These are phyloP conservation scores for Phoma herbarum DNA, from an alignment of 2,329 filamentous ascomycete genomes.

Conservation along the genomic window DNA sequence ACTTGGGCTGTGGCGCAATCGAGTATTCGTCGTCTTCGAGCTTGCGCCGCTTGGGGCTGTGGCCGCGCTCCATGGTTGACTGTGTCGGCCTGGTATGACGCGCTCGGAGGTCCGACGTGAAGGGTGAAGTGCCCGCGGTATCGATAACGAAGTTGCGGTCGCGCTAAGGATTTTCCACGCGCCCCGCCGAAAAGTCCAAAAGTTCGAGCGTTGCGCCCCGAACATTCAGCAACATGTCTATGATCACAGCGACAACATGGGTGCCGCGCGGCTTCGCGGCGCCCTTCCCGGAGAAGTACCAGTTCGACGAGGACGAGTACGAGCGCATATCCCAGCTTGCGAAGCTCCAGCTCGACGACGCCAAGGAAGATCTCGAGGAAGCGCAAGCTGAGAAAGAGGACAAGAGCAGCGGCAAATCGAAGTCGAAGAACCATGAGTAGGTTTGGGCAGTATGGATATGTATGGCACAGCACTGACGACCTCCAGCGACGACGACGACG, in stretches of 20 bases:
- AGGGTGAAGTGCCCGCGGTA: slow-evolving; percentile 15
- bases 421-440: slow-evolving; percentile 36
- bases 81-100: slow-evolving; percentile 2
- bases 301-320: slow-evolving; percentile 62
- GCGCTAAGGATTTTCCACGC: slow-evolving; percentile 19
- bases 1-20: slow-evolving; percentile 60
- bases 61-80: slow-evolving; percentile 48
- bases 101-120: slow-evolving; percentile 36
- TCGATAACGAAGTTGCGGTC: slow-evolving; percentile 26
- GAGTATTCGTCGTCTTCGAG: slow-evolving; percentile 71
- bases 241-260: slow-evolving; percentile 64
- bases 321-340: slow-evolving; percentile 60
- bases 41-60: slow-evolving; percentile 71
- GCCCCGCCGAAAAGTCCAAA: slow-evolving; percentile 22
- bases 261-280: slow-evolving; percentile 62
- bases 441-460: background rate
- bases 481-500: slow-evolving; percentile 69
- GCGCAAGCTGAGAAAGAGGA: slow-evolving; percentile 63
- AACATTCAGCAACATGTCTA: slow-evolving; percentile 57
- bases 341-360: slow-evolving; percentile 83
- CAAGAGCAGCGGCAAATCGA: slow-evolving; percentile 43
- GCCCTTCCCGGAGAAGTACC: slow-evolving; percentile 59
- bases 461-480: slow-evolving; percentile 21
- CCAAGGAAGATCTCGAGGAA: slow-evolving; percentile 73
- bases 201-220: slow-evolving; percentile 13